Evolutionary conservation across 768 basidiomycete species (phyloP), one percentile per base, ranked within the genome.

Genomic region (Tulasnella sp.): DNA sequence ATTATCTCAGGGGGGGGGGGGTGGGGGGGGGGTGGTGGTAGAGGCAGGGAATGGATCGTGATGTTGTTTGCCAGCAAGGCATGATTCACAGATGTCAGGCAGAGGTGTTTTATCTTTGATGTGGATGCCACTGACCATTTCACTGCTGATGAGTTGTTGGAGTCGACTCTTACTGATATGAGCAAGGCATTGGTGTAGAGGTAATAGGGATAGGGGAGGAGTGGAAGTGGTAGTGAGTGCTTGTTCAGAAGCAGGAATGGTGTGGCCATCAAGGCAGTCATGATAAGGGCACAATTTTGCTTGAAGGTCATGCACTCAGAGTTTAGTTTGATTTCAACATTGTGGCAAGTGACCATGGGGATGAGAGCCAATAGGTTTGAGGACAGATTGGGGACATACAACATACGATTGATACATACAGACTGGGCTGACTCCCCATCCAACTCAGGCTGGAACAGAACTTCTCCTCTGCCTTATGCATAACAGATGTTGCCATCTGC

Each of bases 381-480:
- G 10, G 2, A 3, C 26, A 52, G 17, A 2, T 29, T 2, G 17
- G 30, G 51, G 2, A 52, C 30, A 29, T 52, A 52, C 13, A 52
- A 29, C 2, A 52, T 32, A 10, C 63, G 51, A 34, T n/a, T 41
- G 51, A 69, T 63, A n/a, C 53, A 17, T 10, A 62, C 61, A 43
- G 19, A 21, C 7, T 21, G 27, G 23, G n/a, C 26, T 13, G 15
- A 11, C n/a, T 51, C 45, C n/a, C 64, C 56, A 11, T 65, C 24
- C 0, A 64, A 56, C 29, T 56, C 26, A 4, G 67, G 65, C 17
- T 61, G 51, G 55, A 70, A 70, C 44, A 61, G 47, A 17, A 72
- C 67, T 32, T 59, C 56, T 11, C 70, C 71, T 34, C 69, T 51
- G n/a, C 71, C 68, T 0, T 51, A 67, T 5, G 68, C 64, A 58